Evolutionary conservation across 2,329 filamentous ascomycete species (phyloP).

Genomic region (Diaporthe sp.): DNA sequence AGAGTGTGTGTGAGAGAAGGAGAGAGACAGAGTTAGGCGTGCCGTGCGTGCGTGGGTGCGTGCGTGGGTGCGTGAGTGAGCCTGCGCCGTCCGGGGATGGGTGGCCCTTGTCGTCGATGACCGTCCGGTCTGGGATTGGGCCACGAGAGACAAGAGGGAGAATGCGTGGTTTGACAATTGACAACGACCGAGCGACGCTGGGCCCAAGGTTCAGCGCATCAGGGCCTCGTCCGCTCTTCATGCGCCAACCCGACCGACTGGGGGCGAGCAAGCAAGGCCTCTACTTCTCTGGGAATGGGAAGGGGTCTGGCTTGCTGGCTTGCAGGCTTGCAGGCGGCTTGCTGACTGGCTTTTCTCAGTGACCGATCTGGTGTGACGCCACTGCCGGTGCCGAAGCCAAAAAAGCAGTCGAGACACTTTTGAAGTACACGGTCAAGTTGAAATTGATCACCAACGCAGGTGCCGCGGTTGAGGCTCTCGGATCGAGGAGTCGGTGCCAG

Average conservation of each 20-base stretch:
- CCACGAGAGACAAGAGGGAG: neutral
- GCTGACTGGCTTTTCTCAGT: neutral
- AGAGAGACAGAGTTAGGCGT: too few relatives aligned
- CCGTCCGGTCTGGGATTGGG: slow-evolving; percentile 22
- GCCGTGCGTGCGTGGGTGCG: too few relatives aligned
- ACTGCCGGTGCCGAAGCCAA: slow-evolving; percentile 7
- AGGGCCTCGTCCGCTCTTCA: slow-evolving; percentile 7
- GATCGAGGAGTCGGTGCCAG: neutral
- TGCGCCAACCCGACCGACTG: slow-evolving; percentile 14
- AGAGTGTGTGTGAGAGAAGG: neutral
- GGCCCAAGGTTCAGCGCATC: slow-evolving; percentile 12
- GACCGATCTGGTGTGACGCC: slow-evolving; percentile 25
- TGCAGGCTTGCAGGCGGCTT: neutral
- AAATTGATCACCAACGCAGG: slow-evolving; percentile 5
- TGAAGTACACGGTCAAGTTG: neutral
- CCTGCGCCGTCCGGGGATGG: neutral
- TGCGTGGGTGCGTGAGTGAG: neutral
- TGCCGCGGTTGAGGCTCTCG: neutral
- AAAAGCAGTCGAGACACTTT: neutral
- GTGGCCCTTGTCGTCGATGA: slow-evolving; percentile 23
- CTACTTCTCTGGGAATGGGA: too few relatives aligned
- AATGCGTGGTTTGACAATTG: neutral
- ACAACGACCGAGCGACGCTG: slow-evolving; percentile 15
- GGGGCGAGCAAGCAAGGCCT: too few relatives aligned
- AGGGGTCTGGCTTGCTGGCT: neutral